Evolutionary conservation across 176 grass and related monocot species (phyloP), one percentile per base, ranked within the genome.

Genomic region (Puya raimondii): DNA sequence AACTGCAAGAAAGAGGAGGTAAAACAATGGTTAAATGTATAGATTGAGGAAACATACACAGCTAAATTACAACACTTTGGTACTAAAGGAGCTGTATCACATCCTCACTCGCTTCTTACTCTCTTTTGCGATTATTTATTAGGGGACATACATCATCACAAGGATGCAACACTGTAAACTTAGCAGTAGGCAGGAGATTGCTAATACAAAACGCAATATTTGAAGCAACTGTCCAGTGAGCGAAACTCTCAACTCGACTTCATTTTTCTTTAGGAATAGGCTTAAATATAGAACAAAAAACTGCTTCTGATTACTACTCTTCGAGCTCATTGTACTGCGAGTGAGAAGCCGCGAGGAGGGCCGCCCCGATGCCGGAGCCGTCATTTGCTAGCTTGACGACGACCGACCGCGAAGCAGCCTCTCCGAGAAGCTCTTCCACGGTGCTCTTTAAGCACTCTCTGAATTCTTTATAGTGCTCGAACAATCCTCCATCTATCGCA

Each of bases 381-480:
- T 75, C 73, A 13, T 53, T 75, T n/a, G 73, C 50, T n/a, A 75
- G 73, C 50, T 75, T 75, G 73, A 75, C 17, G 9, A 47, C 49
- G 25, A 47, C 11, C 3, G 50, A 53, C 23, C 0, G 49, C 1
- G 48, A 65, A 1, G 49, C 20, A 1, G 42, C 72, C 51, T 74
- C 63, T 12, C 73, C 73, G 54, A 75, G 64, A 14, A 75, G 50
- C 63, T 67, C 73, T 16, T 29, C 33, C 1, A 75, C 8, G 9
- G 73, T 75, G 48, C 10, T 56, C 49, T 75, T 4, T 11, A 75
- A 27, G 50, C 48, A 67, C 23, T 53, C 9, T 15, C 47, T 54
- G 13, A 66, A 75, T 9, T 17, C 15, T 1, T 15, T 66, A n/a
- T 75, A 75, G 48, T 67, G 64, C 25, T 75, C 63, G 11, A 53